Evolutionary conservation across 345 rosid genomes (phyloP).

Genomic region (Eucalyptus camaldulensis): DNA sequence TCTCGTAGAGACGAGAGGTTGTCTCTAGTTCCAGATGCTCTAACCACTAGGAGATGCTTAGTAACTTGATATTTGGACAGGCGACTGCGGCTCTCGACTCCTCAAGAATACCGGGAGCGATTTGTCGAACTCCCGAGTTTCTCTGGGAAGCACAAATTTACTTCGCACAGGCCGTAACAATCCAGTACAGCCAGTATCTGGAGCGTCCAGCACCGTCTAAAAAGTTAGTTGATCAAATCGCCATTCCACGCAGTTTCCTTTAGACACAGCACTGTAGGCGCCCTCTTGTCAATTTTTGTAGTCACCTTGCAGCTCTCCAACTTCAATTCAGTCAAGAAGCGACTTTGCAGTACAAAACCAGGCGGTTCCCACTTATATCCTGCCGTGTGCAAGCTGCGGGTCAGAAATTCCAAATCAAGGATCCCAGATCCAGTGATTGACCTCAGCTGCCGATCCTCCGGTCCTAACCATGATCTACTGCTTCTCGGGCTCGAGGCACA

Average conservation of each 20-base stretch:
- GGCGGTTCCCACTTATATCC: not conserved
- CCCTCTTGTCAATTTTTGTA: not conserved
- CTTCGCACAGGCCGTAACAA: not conserved
- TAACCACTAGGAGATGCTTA: not conserved
- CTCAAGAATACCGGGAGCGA: not conserved
- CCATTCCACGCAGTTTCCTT: not conserved
- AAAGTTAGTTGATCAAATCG: not conserved
- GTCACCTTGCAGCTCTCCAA: not conserved
- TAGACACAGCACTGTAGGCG: not conserved
- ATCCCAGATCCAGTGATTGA: not conserved
- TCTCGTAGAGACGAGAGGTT: not conserved
- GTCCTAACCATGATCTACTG: not conserved
- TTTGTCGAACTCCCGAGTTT: not conserved
- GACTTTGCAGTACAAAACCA: not conserved
- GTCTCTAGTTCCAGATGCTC: not conserved
- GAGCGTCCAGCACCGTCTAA: not conserved
- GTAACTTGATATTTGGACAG: not conserved
- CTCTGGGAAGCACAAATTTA: not conserved
- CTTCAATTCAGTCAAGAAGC: not conserved
- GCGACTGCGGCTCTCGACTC: not conserved
- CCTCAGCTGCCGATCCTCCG: not conserved
- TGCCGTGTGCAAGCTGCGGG: not conserved
- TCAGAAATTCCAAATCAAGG: not conserved
- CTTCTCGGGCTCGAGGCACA: not conserved
- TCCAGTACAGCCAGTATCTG: not conserved